Evolutionary conservation across 2,329 filamentous ascomycete species (phyloP).

Genomic region (Penicillium sp.): DNA sequence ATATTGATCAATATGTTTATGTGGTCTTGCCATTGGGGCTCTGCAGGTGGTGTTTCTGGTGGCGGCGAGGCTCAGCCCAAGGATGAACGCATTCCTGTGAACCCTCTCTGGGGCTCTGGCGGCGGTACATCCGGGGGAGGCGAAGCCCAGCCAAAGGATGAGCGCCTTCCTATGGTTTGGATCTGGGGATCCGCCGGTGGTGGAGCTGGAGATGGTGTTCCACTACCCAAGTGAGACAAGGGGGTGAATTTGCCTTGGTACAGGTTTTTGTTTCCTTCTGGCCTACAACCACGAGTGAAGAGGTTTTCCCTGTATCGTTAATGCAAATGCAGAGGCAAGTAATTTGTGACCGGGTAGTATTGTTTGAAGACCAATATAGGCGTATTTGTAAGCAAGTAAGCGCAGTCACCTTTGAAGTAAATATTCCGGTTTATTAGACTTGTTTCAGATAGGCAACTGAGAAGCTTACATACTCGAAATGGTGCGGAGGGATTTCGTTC

Average conservation of each 20-base stretch:
- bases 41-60: background rate
- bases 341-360: too few relatives aligned
- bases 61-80: background rate
- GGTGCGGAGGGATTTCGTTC: too few relatives aligned
- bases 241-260: background rate
- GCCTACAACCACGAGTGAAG: background rate
- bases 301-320: background rate
- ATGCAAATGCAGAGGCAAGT: conserved; percentile 5
- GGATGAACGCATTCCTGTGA: background rate
- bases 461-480: too few relatives aligned
- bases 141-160: background rate
- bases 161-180: background rate
- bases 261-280: conserved; percentile 1
- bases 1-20: background rate
- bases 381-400: too few relatives aligned
- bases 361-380: too few relatives aligned
- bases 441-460: too few relatives aligned
- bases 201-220: background rate
- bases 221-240: background rate
- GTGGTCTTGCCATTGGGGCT: background rate
- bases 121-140: background rate
- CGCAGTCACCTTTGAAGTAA: too few relatives aligned
- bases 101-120: background rate
- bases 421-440: too few relatives aligned
- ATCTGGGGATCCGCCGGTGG: background rate